These are phyloP conservation scores for Lanmaoa pseudosensibilis DNA, from an alignment of 768 basidiomycete species.

Conservation along the genomic window DNA sequence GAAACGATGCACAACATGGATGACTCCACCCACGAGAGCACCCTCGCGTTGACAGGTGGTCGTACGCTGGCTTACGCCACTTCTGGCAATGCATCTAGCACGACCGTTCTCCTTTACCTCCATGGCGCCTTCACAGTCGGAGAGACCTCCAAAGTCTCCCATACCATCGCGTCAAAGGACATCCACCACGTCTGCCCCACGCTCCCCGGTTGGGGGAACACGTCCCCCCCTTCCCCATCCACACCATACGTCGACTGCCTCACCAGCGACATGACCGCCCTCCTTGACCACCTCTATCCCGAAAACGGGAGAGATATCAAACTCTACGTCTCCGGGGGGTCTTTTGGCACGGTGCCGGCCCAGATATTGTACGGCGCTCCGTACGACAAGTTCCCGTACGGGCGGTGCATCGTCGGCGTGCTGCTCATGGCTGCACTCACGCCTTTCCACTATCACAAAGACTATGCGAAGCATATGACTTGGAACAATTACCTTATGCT, in stretches of 20 bases:
- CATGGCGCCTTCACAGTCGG: constrained; percentile 59
- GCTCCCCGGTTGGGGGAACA: constrained; percentile 59
- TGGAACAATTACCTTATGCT: constrained; percentile 47
- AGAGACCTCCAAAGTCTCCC: constrained; percentile 36
- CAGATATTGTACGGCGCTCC: constrained; percentile 58
- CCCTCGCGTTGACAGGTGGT: constrained; percentile 34
- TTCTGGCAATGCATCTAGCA: constrained; percentile 49
- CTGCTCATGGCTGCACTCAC: constrained; percentile 48
- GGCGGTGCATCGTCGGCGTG: constrained; percentile 45
- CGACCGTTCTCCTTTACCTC: constrained; percentile 50
- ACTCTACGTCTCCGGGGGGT: constrained; percentile 53
- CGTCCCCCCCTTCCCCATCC: constrained; percentile 40
- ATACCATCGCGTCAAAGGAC: constrained; percentile 38
- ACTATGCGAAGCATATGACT: constrained; percentile 46
- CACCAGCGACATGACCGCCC: constrained; percentile 43
- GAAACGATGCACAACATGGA: constrained; percentile 4
- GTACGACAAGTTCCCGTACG: constrained; percentile 51
- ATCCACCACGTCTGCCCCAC: constrained; percentile 52
- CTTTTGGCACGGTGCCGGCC: constrained; percentile 53
- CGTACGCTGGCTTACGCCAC: constrained; percentile 57
- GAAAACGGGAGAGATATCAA: constrained; percentile 36
- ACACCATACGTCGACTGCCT: constrained; percentile 43
- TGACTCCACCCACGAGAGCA: constrained; percentile 9
- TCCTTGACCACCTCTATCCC: constrained; percentile 54
- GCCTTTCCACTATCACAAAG: constrained; percentile 46